Conservation (phyloP, 108 stramenopile species). For the Mayamaea pseudoterrestris region DNA sequence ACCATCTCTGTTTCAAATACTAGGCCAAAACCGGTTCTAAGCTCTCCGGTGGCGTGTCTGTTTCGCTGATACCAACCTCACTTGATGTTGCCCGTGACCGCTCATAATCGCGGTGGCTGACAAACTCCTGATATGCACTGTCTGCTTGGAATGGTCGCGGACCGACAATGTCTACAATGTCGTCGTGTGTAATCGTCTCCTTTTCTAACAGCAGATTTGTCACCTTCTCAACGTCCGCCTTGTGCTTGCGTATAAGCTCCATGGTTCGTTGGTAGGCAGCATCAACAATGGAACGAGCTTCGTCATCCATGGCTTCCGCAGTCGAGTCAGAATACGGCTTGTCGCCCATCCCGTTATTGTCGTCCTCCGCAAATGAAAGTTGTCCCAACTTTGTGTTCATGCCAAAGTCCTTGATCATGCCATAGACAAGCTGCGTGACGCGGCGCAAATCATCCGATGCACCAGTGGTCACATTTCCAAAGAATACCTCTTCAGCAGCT, state of each 20-base stretch:
- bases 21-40: too few species aligned
- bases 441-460: slow-evolving; percentile 94
- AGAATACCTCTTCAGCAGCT: slow-evolving; percentile 93
- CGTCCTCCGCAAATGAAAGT: slow-evolving; percentile 87
- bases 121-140: slow-evolving; percentile 83
- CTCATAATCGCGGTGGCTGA: too few species aligned
- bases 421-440: slow-evolving; percentile 87
- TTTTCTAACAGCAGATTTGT: slow-evolving; percentile 84
- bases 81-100: too few species aligned
- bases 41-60: too few species aligned
- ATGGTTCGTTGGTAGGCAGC: slow-evolving; percentile 86
- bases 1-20: too few species aligned
- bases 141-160: slow-evolving; percentile 81
- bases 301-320: slow-evolving; percentile 94
- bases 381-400: slow-evolving; percentile 91
- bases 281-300: slow-evolving; percentile 87
- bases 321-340: slow-evolving; percentile 93
- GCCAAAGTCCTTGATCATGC: slow-evolving; percentile 84
- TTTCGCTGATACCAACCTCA: too few species aligned
- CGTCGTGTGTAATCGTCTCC: slow-evolving; percentile 97
- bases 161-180: slow-evolving; percentile 85
- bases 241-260: slow-evolving; percentile 66
- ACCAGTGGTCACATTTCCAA: slow-evolving; percentile 90
- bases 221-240: slow-evolving; percentile 72
- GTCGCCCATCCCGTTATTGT: slow-evolving; percentile 63